Percentiles rank a stretch among this genome's conserved stretches.
Conservation (phyloP, 495 filamentous ascomycete genomes). For the Beverwykella pulmonaria region DNA sequence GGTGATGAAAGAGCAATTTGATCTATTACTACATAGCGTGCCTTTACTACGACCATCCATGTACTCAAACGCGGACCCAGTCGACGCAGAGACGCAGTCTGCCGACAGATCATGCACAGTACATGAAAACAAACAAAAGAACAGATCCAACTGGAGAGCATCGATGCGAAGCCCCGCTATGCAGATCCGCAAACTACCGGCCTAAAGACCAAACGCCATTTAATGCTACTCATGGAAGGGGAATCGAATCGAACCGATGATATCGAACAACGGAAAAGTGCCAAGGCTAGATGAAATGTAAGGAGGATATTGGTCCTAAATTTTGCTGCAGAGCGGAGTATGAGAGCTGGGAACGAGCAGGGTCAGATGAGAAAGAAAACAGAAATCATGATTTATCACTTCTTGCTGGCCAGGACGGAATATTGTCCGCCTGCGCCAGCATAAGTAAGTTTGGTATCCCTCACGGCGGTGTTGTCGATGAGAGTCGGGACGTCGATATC, state of each 20-base stretch:
- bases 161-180: background rate
- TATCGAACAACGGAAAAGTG: background rate
- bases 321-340: too few species aligned
- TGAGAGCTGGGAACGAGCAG: background rate
- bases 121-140: background rate
- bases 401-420: constrained; percentile 55
- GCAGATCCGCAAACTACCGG: background rate
- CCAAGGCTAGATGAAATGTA: too few species aligned
- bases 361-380: too few species aligned
- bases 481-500: constrained; percentile 61
- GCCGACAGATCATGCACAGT: background rate
- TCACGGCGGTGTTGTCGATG: constrained; percentile 65
- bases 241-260: background rate
- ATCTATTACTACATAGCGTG: background rate
- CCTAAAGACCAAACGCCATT: background rate
- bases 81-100: background rate
- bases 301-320: too few species aligned
- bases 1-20: background rate
- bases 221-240: background rate
- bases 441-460: constrained; percentile 58
- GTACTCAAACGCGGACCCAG: background rate
- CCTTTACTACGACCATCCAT: background rate
- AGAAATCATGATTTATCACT: background rate
- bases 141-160: background rate
- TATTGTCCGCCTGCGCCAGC: constrained; percentile 70